Conservation (phyloP, 2,329 filamentous ascomycete genomes). For the Lasiodiplodia citricola region DNA sequence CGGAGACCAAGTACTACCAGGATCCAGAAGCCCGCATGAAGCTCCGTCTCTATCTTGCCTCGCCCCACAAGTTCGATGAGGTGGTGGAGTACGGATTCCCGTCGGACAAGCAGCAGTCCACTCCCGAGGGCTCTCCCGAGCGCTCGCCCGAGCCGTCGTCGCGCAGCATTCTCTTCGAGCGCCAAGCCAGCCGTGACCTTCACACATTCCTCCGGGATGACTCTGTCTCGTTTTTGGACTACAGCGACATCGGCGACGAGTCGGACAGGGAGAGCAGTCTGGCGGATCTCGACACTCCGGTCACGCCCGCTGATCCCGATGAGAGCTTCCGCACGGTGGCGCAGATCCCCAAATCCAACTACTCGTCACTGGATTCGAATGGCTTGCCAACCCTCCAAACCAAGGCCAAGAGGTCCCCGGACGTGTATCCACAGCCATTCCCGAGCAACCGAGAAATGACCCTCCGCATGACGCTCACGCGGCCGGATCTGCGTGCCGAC, state of each 20-base stretch:
- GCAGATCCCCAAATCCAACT: conserved; percentile 38
- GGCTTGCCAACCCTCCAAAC: conserved; percentile 35
- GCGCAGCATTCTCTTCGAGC: conserved; percentile 36
- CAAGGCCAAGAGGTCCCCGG: conserved; percentile 28
- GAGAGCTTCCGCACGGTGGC: conserved; percentile 40
- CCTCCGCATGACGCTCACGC: conserved; percentile 90
- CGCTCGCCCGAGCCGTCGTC: conserved; percentile 12
- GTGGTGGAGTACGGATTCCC: conserved; percentile 94
- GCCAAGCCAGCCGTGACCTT: conserved; percentile 56
- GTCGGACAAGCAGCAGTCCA: conserved; percentile 45
- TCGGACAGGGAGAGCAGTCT: conserved; percentile 31
- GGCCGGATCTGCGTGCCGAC: conserved; percentile 80
- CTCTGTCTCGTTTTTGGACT: conserved; percentile 49
- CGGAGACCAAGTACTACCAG: conserved; percentile 80
- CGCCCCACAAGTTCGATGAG: conserved; percentile 94
- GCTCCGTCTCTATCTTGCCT: conserved; percentile 82
- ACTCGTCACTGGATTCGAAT: conserved; percentile 40
- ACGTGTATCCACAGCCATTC: conserved; percentile 42
- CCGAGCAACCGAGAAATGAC: conserved; percentile 85
- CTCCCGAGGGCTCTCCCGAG: conserved; percentile 13
- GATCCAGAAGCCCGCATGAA: conserved; percentile 88
- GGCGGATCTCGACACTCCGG: conserved; percentile 40
- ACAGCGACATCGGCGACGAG: conserved; percentile 35
- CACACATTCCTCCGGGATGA: conserved; percentile 66
- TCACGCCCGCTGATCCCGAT: conserved; percentile 44